Evolutionary conservation across 805 yeast genomes (phyloP), one percentile per base, ranked within the genome.

Genomic region (Wickerhamomyces pijperi): DNA sequence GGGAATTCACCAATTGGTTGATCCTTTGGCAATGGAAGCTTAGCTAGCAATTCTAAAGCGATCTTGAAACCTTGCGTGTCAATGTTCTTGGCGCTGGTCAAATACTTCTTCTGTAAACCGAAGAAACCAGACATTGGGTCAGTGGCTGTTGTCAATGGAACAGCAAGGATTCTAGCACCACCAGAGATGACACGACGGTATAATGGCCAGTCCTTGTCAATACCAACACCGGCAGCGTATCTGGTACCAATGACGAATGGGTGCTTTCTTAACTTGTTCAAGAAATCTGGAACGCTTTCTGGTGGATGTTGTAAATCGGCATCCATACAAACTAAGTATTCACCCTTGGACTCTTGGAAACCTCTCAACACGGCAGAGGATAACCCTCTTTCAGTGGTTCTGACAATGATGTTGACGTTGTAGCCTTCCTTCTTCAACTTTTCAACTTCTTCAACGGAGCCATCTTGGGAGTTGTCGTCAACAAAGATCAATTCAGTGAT

Each of bases 271-370:
- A 70, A 50, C 8, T 63, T 53, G 37, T 63, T 60, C 35, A 70
- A 56, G 42, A 70, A 51, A 23, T 58, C 61, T 37, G 74, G 74
- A 9, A 68, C 73, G 40, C 62, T 57, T 49, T 70, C 75, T 25
- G 75, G 75, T 34, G 74, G 75, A 48, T 70, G 74, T 52, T 69
- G 72, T 39, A 69, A 57, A 51, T 69, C 75, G 19, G 75, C 75
- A 51, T 69, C 75, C 74, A 69, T 69, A 48, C 75, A 69, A 32
- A 69, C 58, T 40, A 69, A 46, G 45, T 67, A 65, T 36, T 65
- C 63, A 47, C 75, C 75, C 39, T 64, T 53, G 21, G 71, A 65
- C 37, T 65, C 73, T 35, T 56, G 47, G 50, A 69, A 69, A 14
- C 75, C 75, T 46, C 60, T 61, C 46, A 69, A 46, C 11, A 69